A percentile compares a stretch with the other conserved stretches of the same genome.
Conservation (phyloP, 768 basidiomycete species). For the Kwoniella mangroviensis region DNA sequence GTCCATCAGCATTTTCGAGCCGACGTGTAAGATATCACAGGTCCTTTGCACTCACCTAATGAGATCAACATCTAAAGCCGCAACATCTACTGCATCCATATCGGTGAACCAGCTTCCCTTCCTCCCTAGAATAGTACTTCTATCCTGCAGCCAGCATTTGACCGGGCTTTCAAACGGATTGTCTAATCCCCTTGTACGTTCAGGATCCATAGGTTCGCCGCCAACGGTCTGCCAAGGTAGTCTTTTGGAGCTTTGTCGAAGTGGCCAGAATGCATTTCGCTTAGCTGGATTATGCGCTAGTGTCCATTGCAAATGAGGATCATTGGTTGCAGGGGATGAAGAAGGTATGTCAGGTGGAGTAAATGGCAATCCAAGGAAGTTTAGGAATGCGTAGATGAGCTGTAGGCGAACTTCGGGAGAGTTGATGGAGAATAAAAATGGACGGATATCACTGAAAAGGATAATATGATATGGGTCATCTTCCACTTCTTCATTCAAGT, state of each 20-base stretch:
- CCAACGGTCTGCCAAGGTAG: slow-evolving; percentile 49
- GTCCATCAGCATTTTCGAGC: neutral
- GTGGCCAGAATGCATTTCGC: slow-evolving; percentile 41
- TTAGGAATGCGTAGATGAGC: slow-evolving; percentile 57
- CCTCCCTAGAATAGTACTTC: slow-evolving; percentile 40
- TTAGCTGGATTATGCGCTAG: slow-evolving; percentile 26
- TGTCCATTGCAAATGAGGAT: slow-evolving; percentile 53
- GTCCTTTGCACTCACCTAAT: slow-evolving; percentile 26
- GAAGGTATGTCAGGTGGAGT: slow-evolving; percentile 55
- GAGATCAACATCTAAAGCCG: slow-evolving; percentile 31
- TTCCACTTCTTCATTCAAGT: slow-evolving; percentile 49
- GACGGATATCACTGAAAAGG: slow-evolving; percentile 58
- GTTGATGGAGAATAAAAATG: slow-evolving; percentile 57
- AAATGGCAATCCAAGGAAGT: slow-evolving; percentile 58
- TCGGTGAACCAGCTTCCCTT: slow-evolving; percentile 46
- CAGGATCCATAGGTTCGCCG: slow-evolving; percentile 57
- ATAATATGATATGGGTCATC: slow-evolving; percentile 59
- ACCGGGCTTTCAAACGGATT: slow-evolving; percentile 51
- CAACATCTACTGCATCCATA: slow-evolving; percentile 32
- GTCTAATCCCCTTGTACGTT: slow-evolving; percentile 30
- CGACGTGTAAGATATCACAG: too few relatives aligned
- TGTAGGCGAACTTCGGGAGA: slow-evolving; percentile 51
- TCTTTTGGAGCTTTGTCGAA: neutral
- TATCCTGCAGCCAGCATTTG: slow-evolving; percentile 40
- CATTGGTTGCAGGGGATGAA: slow-evolving; percentile 48